A percentile compares a stretch with the other conserved stretches of the same genome.
Conservation (phyloP, 2,329 filamentous ascomycete species). For the Colletotrichum somersetense region DNA sequence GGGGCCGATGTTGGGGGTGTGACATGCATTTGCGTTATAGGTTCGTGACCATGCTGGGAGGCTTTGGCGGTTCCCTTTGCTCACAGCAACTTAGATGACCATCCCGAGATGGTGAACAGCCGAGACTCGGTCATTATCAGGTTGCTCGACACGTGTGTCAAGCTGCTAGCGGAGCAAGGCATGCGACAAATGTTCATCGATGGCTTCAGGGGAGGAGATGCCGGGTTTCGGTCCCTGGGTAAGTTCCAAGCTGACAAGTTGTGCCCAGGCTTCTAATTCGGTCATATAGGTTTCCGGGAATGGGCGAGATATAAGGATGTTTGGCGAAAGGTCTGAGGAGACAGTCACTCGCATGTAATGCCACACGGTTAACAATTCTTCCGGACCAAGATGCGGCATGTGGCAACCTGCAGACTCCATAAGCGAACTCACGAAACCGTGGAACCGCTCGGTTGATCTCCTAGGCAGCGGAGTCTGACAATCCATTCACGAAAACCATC, state of each 20-base stretch:
- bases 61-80: not conserved
- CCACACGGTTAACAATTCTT: not conserved
- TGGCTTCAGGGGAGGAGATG: conserved; percentile 63
- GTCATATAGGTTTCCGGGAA: conserved; percentile 64
- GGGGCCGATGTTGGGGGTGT: conserved; percentile 67
- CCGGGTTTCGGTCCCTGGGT: conserved; percentile 66
- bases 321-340: conserved; percentile 52
- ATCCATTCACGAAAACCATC: not conserved
- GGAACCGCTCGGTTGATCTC: not conserved
- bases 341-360: conserved; percentile 1
- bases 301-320: conserved; percentile 70
- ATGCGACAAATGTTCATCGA: conserved; percentile 69
- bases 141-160: conserved; percentile 65
- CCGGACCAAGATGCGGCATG: conserved; percentile 1
- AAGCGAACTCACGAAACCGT: not conserved
- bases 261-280: conserved; percentile 21
- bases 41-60: conserved; percentile 53
- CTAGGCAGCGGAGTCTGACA: not conserved
- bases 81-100: conserved; percentile 54
- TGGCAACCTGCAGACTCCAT: not conserved
- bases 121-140: conserved; percentile 65
- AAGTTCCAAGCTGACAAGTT: conserved; percentile 44
- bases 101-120: conserved; percentile 57
- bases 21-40: conserved; percentile 70
- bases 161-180: conserved; percentile 60